Percentiles rank a stretch among this genome's conserved stretches.
Conservation (phyloP, 371 early-diverging fungal genomes). For the Blakeslea trispora region DNA sequence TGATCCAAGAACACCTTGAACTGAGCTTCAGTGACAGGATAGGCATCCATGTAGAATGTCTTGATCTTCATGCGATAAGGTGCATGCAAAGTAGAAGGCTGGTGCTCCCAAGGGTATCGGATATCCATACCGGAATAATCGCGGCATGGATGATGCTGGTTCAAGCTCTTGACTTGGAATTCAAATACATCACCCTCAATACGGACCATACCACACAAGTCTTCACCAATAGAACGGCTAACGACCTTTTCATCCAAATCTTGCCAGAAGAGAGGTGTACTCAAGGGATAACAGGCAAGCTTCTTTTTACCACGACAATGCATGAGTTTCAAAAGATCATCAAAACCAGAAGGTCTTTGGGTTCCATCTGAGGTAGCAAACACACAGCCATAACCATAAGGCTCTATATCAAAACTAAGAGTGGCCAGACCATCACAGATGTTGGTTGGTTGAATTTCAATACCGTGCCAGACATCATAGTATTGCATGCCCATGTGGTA, state of each 20-base stretch:
- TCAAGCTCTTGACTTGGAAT: conserved; percentile 24
- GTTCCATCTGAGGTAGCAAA: conserved; percentile 30
- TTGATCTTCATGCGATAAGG: conserved; percentile 28
- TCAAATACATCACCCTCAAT: conserved; percentile 30
- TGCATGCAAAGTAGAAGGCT: conserved; percentile 22
- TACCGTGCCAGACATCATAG: conserved; percentile 35
- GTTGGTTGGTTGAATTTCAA: conserved; percentile 27
- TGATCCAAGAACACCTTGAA: conserved; percentile 32
- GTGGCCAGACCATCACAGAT: conserved; percentile 37
- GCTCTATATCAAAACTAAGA: conserved; percentile 36
- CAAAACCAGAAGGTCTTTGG: conserved; percentile 18
- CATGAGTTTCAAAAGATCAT: conserved; percentile 18
- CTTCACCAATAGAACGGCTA: conserved; percentile 12
- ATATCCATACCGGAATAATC: conserved; percentile 28
- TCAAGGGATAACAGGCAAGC: conserved; percentile 18
- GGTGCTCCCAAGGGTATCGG: conserved; percentile 34
- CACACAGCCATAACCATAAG: conserved; percentile 36
- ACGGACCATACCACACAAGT: conserved; percentile 28
- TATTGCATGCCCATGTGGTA: conserved; percentile 36
- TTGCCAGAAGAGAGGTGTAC: conserved; percentile 30
- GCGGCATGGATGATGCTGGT: conserved; percentile 13
- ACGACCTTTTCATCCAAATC: conserved; percentile 30
- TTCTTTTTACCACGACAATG: conserved; percentile 13
- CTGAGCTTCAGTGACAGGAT: conserved; percentile 32
- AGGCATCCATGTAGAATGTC: conserved; percentile 33